A percentile compares a stretch with the other conserved stretches of the same genome.
Conservation (phyloP, 2,329 filamentous ascomycete species). For the Allantophomopsis cytisporea region DNA sequence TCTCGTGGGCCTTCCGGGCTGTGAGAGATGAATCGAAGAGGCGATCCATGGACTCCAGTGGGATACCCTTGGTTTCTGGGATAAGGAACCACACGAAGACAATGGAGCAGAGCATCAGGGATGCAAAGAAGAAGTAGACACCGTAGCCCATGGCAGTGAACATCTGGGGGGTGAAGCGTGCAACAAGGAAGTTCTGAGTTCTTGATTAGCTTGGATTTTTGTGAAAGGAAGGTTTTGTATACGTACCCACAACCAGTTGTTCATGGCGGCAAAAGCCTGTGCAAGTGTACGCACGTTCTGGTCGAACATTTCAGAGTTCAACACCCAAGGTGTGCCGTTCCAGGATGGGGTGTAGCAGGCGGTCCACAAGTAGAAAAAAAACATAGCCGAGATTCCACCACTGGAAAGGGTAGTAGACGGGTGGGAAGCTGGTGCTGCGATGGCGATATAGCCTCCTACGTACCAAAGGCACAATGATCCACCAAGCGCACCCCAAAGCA, state of each 20-base stretch:
- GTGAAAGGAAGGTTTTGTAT: no score
- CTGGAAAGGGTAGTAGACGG: constrained; percentile 10
- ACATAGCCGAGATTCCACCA: constrained; percentile 43
- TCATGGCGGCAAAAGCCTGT: constrained; percentile 57
- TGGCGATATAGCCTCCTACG: constrained; percentile 45
- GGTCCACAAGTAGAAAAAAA: constrained; percentile 67
- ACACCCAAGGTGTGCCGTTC: constrained; percentile 66
- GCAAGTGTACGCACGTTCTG: constrained; percentile 55
- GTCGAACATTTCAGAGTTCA: constrained; percentile 66
- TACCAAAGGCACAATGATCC: constrained; percentile 54
- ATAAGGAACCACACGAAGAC: constrained; percentile 48
- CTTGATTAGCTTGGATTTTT: constrained; percentile 7
- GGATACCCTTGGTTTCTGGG: constrained; percentile 53
- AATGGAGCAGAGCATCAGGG: constrained; percentile 42
- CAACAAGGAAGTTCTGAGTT: constrained; percentile 48
- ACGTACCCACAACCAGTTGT: constrained; percentile 43
- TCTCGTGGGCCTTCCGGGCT: constrained; percentile 10
- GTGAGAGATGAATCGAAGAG: constrained; percentile 31
- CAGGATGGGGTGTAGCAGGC: constrained; percentile 58
- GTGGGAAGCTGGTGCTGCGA: constrained; percentile 25
- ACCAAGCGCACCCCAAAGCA: constrained; percentile 49
- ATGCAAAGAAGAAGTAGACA: constrained; percentile 57
- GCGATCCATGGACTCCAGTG: constrained; percentile 50
- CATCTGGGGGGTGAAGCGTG: constrained; percentile 55
- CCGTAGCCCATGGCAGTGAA: constrained; percentile 43